Percentiles rank a stretch among this genome's conserved stretches.
These are phyloP conservation scores for Podila horticola DNA, from an alignment of 192 early-diverging fungal genomes.

Conservation along the genomic window DNA sequence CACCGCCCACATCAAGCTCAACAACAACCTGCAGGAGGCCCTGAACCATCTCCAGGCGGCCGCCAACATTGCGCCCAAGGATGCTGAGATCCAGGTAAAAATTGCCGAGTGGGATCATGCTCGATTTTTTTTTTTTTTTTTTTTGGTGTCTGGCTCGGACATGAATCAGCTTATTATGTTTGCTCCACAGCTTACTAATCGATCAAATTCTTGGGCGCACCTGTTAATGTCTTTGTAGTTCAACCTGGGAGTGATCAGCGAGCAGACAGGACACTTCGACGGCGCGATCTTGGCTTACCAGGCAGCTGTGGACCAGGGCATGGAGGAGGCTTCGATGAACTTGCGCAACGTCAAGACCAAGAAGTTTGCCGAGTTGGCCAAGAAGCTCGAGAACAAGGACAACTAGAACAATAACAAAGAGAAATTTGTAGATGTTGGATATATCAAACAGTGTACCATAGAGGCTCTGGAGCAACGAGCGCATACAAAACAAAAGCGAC, in stretches of 20 bases:
- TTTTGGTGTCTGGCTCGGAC: too few species aligned
- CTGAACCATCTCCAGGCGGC: constrained; percentile 38
- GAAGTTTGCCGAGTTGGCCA: constrained; percentile 47
- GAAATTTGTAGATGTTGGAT: not conserved
- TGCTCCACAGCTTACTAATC: too few species aligned
- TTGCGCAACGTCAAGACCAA: constrained; percentile 47
- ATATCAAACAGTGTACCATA: not conserved
- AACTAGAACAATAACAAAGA: constrained; percentile 1
- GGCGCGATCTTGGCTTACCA: constrained; percentile 35
- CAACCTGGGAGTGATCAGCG: constrained; percentile 43
- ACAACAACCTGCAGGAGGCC: constrained; percentile 30
- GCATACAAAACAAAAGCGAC: too few species aligned
- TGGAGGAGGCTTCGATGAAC: constrained; percentile 22
- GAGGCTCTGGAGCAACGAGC: too few species aligned
- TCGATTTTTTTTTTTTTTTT: too few species aligned
- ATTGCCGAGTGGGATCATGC: too few species aligned
- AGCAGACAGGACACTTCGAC: constrained; percentile 35
- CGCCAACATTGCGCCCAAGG: constrained; percentile 43
- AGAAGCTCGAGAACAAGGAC: constrained; percentile 33
- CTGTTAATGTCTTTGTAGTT: constrained; percentile 12
- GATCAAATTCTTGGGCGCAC: not conserved
- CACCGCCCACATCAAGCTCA: constrained; percentile 34
- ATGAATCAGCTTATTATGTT: too few species aligned
- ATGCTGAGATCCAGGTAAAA: constrained; percentile 48
- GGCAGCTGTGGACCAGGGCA: constrained; percentile 25